phyloP scores from a whole-genome alignment of 2,329 filamentous ascomycete genomes.

The Pseudocercospora macadamiae region DNA sequence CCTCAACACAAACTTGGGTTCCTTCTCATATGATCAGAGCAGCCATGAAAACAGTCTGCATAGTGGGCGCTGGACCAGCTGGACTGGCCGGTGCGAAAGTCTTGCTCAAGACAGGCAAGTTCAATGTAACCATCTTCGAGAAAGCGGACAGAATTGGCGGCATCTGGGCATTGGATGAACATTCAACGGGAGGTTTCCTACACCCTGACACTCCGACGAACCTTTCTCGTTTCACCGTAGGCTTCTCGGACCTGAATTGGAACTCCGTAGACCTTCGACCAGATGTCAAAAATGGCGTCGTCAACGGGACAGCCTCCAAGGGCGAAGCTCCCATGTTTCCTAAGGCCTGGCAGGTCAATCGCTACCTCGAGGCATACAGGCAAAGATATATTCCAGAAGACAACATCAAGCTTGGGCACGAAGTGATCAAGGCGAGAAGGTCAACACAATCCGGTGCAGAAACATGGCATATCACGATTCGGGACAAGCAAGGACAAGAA shows the following conservation, averaged over 20 bases:
- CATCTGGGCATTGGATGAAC: conserved; percentile 65
- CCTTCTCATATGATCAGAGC: not conserved
- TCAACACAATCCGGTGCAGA: not conserved
- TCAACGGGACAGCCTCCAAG: conserved; percentile 4
- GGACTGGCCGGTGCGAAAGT: conserved; percentile 62
- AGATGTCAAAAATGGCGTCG: conserved; percentile 6
- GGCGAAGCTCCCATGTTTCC: conserved; percentile 66
- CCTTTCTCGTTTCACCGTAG: conserved; percentile 74
- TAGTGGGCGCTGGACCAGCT: conserved; percentile 50
- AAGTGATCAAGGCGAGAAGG: conserved; percentile 26
- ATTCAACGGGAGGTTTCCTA: conserved; percentile 57
- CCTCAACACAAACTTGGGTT: not conserved
- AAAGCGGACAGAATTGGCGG: conserved; percentile 68
- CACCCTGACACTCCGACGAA: conserved; percentile 66
- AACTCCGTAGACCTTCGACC: conserved; percentile 45
- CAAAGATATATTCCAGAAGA: conserved; percentile 58
- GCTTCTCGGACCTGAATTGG: conserved; percentile 70
- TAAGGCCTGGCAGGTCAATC: conserved; percentile 74
- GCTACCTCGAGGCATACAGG: conserved; percentile 69
- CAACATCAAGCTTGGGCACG: conserved; percentile 50
- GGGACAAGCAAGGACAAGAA: conserved; percentile 24
- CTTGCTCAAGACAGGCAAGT: conserved; percentile 62
- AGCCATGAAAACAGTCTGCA: conserved; percentile 39
- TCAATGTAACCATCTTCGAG: conserved; percentile 73
- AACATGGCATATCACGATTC: conserved; percentile 28